Evolutionary conservation across 2,329 filamentous ascomycete species (phyloP).

Genomic region (Neopestalotiopsis sp.): DNA sequence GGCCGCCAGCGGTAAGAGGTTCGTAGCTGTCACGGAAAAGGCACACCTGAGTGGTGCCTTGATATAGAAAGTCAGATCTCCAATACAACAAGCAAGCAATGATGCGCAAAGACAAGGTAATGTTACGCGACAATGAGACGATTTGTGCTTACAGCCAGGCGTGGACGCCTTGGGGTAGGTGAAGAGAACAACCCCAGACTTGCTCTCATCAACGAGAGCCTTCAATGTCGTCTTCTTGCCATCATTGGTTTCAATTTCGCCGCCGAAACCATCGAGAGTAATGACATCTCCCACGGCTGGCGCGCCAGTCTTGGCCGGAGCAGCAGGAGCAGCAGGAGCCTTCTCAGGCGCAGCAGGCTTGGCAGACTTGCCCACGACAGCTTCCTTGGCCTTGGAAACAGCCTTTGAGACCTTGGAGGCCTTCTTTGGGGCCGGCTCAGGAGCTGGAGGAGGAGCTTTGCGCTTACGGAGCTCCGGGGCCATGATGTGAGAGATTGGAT

Average conservation of each 20-base stretch:
- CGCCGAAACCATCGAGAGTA: constrained; percentile 65
- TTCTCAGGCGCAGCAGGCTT: constrained; percentile 33
- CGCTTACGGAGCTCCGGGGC: constrained; percentile 51
- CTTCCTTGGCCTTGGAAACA: constrained; percentile 44
- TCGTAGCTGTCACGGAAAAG: constrained; percentile 88
- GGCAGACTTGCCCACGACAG: constrained; percentile 36
- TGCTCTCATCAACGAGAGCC: constrained; percentile 81
- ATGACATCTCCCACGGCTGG: constrained; percentile 61
- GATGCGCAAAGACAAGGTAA: background rate
- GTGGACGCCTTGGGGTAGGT: constrained; percentile 96
- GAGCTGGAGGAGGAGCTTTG: constrained; percentile 47
- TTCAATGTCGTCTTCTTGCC: constrained; percentile 81
- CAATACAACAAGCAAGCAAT: background rate
- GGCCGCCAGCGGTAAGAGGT: constrained; percentile 76
- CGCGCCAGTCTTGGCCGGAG: constrained; percentile 43
- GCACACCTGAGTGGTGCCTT: constrained; percentile 92
- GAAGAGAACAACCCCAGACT: constrained; percentile 87
- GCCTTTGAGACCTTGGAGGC: constrained; percentile 47
- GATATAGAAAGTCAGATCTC: constrained; percentile 26
- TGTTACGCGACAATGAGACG: constrained; percentile 3
- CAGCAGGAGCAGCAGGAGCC: constrained; percentile 4
- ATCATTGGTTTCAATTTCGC: constrained; percentile 84
- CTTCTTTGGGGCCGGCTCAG: constrained; percentile 46
- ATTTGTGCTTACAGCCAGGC: constrained; percentile 81
- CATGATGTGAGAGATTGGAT: constrained; percentile 36